Evolutionary conservation across 805 yeast species (phyloP), one percentile per base, ranked within the genome.

Genomic region (Candida germanica): DNA sequence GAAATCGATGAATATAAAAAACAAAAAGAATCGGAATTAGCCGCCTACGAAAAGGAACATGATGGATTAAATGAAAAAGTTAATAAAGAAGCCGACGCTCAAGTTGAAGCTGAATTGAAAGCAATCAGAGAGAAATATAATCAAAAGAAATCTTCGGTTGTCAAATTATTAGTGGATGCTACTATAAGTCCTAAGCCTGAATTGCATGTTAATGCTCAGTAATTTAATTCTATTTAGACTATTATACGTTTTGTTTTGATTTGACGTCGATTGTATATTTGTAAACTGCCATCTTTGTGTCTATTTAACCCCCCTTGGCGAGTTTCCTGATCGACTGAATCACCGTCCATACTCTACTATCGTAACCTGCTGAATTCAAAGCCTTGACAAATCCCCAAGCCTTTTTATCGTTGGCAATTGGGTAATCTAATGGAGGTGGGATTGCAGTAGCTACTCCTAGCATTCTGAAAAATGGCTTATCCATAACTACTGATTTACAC

Each of bases 381-480:
- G 86, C 80, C 40, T 74, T 74, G 4, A 93, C 93, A 64, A 93
- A 85, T 13, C 70, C 71, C 97, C 98, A 91, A 1, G 98, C 96
- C 48, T 73, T 82, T 47, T 77, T 73, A 44, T 81, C 85, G 48
- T 83, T 81, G 21, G 75, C 71, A 45, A 93, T 85, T 1, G 99
- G 99, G 54, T 93, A 93, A 58, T 93, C 98, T 33, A 93, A 64
- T 2, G 91, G 87, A 25, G 79, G 77, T 2, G 99, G 99, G 26
- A 93, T 88, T 32, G 77, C 71, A 1, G 95, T 85, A 5, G 88
- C 79, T 10, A 93, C 70, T 4, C 73, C 72, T 11, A 67, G 42
- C 26, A 58, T 49, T 38, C 73, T 46, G 47, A 87, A 77, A 16
- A 91, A 80, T 30, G 83, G 74, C 45, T 77, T 79, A 63, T 93